These are phyloP conservation scores for Canavalia ensiformis DNA, from an alignment of 306 rosid species.

Conservation along the genomic window DNA sequence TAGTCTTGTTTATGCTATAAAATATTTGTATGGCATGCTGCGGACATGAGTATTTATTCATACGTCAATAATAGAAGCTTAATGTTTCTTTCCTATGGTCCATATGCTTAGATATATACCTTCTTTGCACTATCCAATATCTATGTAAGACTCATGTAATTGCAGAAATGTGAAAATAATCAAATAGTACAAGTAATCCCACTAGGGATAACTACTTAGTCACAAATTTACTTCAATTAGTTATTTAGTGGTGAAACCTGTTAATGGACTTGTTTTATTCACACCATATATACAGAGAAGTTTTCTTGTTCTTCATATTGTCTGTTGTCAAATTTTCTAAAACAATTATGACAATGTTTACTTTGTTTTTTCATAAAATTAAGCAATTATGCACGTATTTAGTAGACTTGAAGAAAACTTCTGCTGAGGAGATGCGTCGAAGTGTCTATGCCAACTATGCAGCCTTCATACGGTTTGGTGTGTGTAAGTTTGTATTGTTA, in stretches of 20 bases:
- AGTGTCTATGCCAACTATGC: slow-evolving; percentile 98
- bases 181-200: background rate
- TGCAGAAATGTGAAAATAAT: slow-evolving; percentile 23
- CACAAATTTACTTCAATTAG: slow-evolving; percentile 1
- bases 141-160: slow-evolving; percentile 16
- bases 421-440: slow-evolving; percentile 99
- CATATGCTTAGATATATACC: background rate
- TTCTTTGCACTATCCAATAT: background rate
- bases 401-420: slow-evolving; percentile 86
- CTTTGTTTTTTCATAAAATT: slow-evolving; percentile 68
- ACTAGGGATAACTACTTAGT: slow-evolving; percentile 13
- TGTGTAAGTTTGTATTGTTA: slow-evolving; percentile 28
- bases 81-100: slow-evolving; percentile 6
- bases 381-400: slow-evolving; percentile 90
- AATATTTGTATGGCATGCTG: background rate
- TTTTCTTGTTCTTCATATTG: slow-evolving; percentile 35
- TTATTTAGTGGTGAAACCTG: slow-evolving; percentile 23
- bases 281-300: background rate
- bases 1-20: background rate
- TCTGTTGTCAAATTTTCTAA: slow-evolving; percentile 10
- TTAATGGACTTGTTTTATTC: background rate
- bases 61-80: slow-evolving; percentile 3
- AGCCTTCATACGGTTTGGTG: slow-evolving; percentile 91
- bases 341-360: slow-evolving; percentile 9
- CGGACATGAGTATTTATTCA: background rate